phyloP scores from a whole-genome alignment of 345 rosid genomes.

The Melastoma malabathricum region DNA sequence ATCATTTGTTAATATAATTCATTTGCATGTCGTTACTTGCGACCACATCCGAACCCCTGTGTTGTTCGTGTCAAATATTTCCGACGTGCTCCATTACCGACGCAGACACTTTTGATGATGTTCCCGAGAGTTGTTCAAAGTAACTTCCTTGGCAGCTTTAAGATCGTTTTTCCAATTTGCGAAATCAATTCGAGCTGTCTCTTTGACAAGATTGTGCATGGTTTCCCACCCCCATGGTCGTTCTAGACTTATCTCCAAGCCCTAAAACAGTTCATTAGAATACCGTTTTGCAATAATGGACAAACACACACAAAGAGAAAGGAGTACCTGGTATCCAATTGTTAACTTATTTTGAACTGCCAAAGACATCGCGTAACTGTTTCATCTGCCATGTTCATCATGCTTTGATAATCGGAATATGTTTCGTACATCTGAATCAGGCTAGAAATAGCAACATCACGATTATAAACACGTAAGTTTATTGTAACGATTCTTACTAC shows the following conservation, averaged over 20 bases:
- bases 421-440: conserved; percentile 79
- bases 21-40: too few relatives aligned
- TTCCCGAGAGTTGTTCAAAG: conserved; percentile 36
- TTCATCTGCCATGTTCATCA: conserved; percentile 90
- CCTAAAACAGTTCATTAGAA: conserved; percentile 28
- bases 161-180: conserved; percentile 43
- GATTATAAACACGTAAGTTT: neutral
- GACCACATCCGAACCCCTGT: too few relatives aligned
- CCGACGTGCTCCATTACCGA: too few relatives aligned
- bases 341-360: conserved; percentile 66
- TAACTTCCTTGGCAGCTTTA: conserved; percentile 44
- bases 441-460: neutral
- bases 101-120: too few relatives aligned
- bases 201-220: conserved; percentile 90
- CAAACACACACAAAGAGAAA: neutral
- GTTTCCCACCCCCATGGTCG: conserved; percentile 95
- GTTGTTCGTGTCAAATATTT: too few relatives aligned
- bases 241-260: conserved; percentile 59
- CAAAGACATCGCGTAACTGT: conserved; percentile 72
- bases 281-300: neutral
- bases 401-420: conserved; percentile 76
- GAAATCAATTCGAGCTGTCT: conserved; percentile 60
- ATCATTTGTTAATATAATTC: too few relatives aligned
- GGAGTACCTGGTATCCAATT: conserved; percentile 66
- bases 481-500: neutral